Evolutionary conservation across 1,139 yeast genomes (phyloP).

Genomic region (Taphrina communis): DNA sequence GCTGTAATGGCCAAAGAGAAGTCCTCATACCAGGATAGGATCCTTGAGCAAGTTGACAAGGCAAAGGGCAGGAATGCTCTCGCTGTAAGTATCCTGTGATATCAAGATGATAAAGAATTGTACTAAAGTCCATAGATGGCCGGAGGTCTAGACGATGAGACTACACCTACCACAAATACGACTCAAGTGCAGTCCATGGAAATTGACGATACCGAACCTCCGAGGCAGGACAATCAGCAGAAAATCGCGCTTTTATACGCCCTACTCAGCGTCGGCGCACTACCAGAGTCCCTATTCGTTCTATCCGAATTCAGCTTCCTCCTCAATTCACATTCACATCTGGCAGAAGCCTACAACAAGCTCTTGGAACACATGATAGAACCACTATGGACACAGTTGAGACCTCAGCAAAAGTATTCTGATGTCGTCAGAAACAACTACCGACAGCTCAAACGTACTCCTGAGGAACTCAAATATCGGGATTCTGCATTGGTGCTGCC

Average conservation of each 20-base stretch:
- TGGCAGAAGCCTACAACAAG: slow-evolving; percentile 59
- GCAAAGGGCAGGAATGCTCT: slow-evolving; percentile 63
- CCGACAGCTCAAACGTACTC: slow-evolving; percentile 28
- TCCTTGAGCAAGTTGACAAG: slow-evolving; percentile 66
- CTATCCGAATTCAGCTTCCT: slow-evolving; percentile 69
- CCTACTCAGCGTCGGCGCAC: slow-evolving; percentile 66
- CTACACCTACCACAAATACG: slow-evolving; percentile 43
- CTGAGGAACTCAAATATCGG: slow-evolving; percentile 36
- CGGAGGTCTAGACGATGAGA: slow-evolving; percentile 75
- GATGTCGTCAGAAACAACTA: slow-evolving; percentile 11
- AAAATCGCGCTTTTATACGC: slow-evolving; percentile 60
- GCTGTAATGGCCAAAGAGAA: slow-evolving; percentile 57
- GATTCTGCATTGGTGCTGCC: slow-evolving; percentile 36
- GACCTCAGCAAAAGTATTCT: slow-evolving; percentile 38
- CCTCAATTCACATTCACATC: slow-evolving; percentile 61
- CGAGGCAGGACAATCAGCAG: slow-evolving; percentile 44
- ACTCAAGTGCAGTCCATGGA: slow-evolving; percentile 29
- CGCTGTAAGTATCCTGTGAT: slow-evolving; percentile 13
- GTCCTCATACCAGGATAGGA: slow-evolving; percentile 57
- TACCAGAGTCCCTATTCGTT: slow-evolving; percentile 67
- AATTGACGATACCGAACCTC: background rate
- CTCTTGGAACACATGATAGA: slow-evolving; percentile 60
- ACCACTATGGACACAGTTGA: slow-evolving; percentile 56
- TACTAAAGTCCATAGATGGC: slow-evolving; percentile 75
- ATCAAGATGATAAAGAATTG: slow-evolving; percentile 39